Conservation (phyloP, 2,329 filamentous ascomycete species). For the Epichloe bromicola region DNA sequence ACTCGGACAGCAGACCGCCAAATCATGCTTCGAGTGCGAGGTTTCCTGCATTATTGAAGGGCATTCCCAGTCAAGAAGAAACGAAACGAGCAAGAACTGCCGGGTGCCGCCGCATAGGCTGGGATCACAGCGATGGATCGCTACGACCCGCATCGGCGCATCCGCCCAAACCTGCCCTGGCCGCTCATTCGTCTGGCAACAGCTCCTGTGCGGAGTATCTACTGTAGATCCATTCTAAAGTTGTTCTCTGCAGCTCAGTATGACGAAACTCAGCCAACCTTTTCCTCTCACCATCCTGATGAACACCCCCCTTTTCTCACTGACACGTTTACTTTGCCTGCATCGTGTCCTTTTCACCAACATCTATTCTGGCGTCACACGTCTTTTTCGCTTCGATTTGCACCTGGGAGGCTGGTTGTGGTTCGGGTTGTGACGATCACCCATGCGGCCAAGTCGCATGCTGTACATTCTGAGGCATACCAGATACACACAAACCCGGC, state of each 20-base stretch:
- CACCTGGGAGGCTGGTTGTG: too few relatives aligned
- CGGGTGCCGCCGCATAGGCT: not conserved
- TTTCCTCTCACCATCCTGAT: too few relatives aligned
- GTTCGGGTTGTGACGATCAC: not conserved
- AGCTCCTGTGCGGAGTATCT: too few relatives aligned
- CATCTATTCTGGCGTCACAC: not conserved
- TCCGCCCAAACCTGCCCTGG: not conserved
- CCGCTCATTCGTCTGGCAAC: not conserved
- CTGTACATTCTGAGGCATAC: not conserved
- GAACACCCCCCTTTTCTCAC: too few relatives aligned
- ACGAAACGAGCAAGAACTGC: not conserved
- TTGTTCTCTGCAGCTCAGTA: too few relatives aligned
- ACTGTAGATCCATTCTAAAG: too few relatives aligned
- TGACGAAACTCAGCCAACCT: too few relatives aligned
- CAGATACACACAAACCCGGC: not conserved
- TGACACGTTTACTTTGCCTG: too few relatives aligned
- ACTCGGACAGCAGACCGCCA: too few relatives aligned
- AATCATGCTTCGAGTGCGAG: too few relatives aligned
- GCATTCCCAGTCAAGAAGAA: not conserved
- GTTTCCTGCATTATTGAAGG: not conserved
- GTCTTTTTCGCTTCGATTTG: too few relatives aligned
- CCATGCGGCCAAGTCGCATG: slow-evolving; percentile 10
- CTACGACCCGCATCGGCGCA: not conserved
- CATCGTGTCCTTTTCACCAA: too few relatives aligned
- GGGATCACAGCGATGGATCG: not conserved